Evolutionary conservation across 495 filamentous ascomycete genomes (phyloP).

Genomic region (Pseudevernia furfuracea): DNA sequence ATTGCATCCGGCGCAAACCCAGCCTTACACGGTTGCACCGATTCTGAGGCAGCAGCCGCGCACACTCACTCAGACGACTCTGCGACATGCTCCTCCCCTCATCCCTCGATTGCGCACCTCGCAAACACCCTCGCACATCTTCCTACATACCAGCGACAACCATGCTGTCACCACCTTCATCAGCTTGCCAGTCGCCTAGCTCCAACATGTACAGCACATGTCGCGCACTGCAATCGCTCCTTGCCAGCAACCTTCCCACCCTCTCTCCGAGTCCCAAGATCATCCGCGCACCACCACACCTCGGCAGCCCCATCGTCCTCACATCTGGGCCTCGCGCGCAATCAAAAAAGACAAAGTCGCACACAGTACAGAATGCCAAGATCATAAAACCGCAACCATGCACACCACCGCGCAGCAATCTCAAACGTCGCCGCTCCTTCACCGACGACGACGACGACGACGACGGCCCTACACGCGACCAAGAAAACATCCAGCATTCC

Average conservation of each 20-base stretch:
- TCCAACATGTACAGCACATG: constrained; percentile 58
- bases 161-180: constrained; percentile 53
- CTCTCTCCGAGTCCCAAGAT: constrained; percentile 30
- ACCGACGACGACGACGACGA: constrained; percentile 50
- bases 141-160: constrained; percentile 39
- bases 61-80: background rate
- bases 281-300: constrained; percentile 39
- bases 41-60: constrained; percentile 2
- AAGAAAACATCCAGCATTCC: constrained; percentile 24
- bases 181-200: constrained; percentile 54
- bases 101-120: constrained; percentile 60
- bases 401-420: constrained; percentile 45
- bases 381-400: constrained; percentile 42
- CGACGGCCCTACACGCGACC: constrained; percentile 35
- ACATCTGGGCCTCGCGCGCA: constrained; percentile 33
- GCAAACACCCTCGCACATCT: constrained; percentile 39
- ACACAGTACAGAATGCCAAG: constrained; percentile 28
- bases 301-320: constrained; percentile 43
- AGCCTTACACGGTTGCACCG: constrained; percentile 14
- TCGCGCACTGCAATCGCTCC: constrained; percentile 62
- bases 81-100: constrained; percentile 61
- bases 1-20: constrained; percentile 20
- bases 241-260: constrained; percentile 40
- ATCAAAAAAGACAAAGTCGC: constrained; percentile 25
- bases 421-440: constrained; percentile 54